phyloP scores from a whole-genome alignment of 148 eudicot genomes.

The Spergularia bocconei region DNA sequence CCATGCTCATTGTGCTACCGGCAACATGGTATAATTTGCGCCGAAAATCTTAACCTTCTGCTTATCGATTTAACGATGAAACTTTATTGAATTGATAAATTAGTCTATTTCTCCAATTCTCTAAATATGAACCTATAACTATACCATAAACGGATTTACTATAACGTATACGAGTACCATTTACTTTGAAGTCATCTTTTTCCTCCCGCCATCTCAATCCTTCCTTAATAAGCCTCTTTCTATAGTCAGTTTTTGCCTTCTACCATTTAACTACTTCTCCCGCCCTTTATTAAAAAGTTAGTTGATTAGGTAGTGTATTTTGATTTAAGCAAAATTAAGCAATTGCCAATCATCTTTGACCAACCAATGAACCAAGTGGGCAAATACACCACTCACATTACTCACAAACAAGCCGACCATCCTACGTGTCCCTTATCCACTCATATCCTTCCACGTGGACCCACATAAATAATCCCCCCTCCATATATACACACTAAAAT shows the following conservation, averaged over 20 bases:
- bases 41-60: no score
- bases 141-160: no score
- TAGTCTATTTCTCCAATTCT: no score
- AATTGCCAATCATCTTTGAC: conserved; percentile 21
- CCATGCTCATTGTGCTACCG: no score
- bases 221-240: not conserved
- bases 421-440: conserved; percentile 25
- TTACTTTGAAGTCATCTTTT: not conserved
- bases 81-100: no score
- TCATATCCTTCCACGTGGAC: conserved; percentile 30
- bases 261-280: not conserved
- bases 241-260: not conserved
- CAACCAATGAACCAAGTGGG: not conserved
- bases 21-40: no score
- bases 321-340: no score
- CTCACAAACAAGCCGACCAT: conserved; percentile 8
- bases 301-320: no score
- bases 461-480: not conserved
- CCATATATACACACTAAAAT: not conserved
- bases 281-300: not conserved
- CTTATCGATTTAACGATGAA: no score
- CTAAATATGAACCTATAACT: no score
- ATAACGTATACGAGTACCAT: no score
- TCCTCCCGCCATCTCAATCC: not conserved
- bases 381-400: no score